Base-by-base conservation (phyloP, 2,329 filamentous ascomycete genomes). In the Paracoccidioides lutzii region DNA sequence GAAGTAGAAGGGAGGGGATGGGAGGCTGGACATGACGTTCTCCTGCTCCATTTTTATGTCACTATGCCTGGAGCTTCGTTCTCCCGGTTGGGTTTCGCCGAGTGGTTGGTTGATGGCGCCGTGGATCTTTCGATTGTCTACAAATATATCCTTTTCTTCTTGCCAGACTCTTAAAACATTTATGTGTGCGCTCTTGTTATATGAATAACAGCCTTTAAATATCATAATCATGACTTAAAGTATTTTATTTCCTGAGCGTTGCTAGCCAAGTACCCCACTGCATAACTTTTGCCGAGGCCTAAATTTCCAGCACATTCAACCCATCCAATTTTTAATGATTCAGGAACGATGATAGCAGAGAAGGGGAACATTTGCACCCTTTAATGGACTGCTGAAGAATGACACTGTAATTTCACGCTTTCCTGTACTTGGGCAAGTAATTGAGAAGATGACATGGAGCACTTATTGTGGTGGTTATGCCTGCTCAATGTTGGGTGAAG, bases 1-100 rank as follows among this genome's bases (percentile, higher is more conserved):
- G 33, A 30, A 28, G 55, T 56, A 43, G 53, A 62, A 62, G 37
- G 60, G 60, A 6, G 60, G 57, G 42, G 59, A 60, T 14, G 56
- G 60, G 37, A 59, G 55, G 52, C 6, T 38, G 33, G 45, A 5
- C 42, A 57, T 55, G 38, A 8, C 55, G 22, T 55, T 40, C 7
- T 46, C 42, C 51, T 45, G 40, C 15, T 44, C 37, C 42, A 52
- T 28, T 32, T 42, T n/a, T 15, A 9, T 30, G 28, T 15, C 41
- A 6, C 37, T 30, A 12, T 51, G n/a, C 7, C n/a, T 51, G 8
- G 9, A 38, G 5, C n/a, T 41, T 38, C 15, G 22, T 51, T 37
- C 9, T 14, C 30, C 41, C 15, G n/a, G 37, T 10, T 15, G 22
- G 35, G 37, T 12, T 42, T 42, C 33, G 48, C 28, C 15, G 46